phyloP scores from a whole-genome alignment of 352 stramenopile species.

The Pythium pectinolyticum region DNA sequence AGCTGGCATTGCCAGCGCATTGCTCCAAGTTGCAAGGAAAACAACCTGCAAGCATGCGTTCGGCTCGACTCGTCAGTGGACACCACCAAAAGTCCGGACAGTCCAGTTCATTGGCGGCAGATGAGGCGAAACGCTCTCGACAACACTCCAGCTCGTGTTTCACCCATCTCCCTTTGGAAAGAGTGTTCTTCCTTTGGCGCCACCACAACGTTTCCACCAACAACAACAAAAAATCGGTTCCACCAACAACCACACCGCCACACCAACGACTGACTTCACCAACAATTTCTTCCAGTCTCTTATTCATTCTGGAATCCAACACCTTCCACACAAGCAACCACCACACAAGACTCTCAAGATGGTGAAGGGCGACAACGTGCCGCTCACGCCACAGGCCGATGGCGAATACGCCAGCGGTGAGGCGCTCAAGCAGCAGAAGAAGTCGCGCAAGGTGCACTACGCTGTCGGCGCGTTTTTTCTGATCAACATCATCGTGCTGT shows the following conservation, averaged over 20 bases:
- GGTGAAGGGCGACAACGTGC: slow-evolving; percentile 33
- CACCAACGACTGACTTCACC: neutral
- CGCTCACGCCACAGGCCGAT: slow-evolving; percentile 48
- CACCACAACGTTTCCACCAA: slow-evolving; percentile 21
- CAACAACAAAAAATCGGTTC: too few relatives aligned
- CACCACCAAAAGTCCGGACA: too few relatives aligned
- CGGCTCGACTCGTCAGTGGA: too few relatives aligned
- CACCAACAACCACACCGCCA: slow-evolving; percentile 2
- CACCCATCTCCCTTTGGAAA: slow-evolving; percentile 6
- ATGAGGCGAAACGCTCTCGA: too few relatives aligned
- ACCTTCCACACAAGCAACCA: slow-evolving; percentile 17
- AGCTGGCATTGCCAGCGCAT: too few relatives aligned
- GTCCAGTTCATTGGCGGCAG: too few relatives aligned
- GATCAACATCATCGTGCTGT: slow-evolving; percentile 82
- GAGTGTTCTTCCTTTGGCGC: too few relatives aligned
- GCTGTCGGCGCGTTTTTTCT: slow-evolving; percentile 56
- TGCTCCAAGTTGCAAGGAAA: too few relatives aligned
- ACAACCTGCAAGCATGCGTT: too few relatives aligned
- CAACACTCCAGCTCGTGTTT: neutral
- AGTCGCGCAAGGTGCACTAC: slow-evolving; percentile 36
- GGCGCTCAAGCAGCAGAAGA: slow-evolving; percentile 18
- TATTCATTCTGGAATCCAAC: slow-evolving; percentile 34
- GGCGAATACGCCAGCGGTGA: slow-evolving; percentile 34
- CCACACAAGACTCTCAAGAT: slow-evolving; percentile 33
- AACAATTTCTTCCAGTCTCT: neutral